Evolutionary conservation across 2,329 filamentous ascomycete species (phyloP).

Genomic region (Botrytis hyacinthi): DNA sequence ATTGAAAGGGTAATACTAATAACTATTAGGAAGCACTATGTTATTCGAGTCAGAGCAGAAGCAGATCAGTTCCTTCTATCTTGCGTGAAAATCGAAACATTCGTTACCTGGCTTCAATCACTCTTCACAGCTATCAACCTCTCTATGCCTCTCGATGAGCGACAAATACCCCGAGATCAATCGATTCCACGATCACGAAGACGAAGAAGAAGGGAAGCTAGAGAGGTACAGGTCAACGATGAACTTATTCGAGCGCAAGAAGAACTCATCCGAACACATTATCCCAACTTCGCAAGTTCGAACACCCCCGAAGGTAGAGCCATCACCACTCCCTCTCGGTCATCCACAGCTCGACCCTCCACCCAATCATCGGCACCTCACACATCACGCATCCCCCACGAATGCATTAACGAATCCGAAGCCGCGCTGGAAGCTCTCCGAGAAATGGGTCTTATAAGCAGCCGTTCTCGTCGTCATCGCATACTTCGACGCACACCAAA

Average conservation of each 20-base stretch:
- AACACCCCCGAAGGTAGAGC: not conserved
- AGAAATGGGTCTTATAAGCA: conserved; percentile 12
- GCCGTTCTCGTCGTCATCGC: not conserved
- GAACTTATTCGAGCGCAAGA: conserved; percentile 29
- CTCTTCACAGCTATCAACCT: conserved; percentile 74
- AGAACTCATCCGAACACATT: conserved; percentile 31
- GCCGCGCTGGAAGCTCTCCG: not conserved
- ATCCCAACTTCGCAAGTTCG: conserved; percentile 24
- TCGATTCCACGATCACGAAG: conserved; percentile 50
- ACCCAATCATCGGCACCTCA: not conserved
- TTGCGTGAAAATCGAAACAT: conserved; percentile 61
- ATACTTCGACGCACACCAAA: conserved; percentile 6
- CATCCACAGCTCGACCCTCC: not conserved
- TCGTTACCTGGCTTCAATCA: conserved; percentile 66
- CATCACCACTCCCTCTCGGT: not conserved
- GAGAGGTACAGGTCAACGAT: conserved; percentile 13
- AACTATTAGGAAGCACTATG: conserved; percentile 48
- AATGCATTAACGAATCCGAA: not conserved
- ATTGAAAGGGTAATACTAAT: not conserved
- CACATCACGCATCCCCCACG: not conserved
- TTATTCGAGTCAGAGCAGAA: conserved; percentile 70
- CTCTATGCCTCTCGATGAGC: conserved; percentile 67
- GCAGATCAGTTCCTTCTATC: conserved; percentile 72
- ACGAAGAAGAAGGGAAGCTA: conserved; percentile 31
- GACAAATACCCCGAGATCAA: conserved; percentile 61